Evolutionary conservation across 257 asterid species (phyloP), one percentile per base, ranked within the genome.

Genomic region (Cynanchum wilfordii): DNA sequence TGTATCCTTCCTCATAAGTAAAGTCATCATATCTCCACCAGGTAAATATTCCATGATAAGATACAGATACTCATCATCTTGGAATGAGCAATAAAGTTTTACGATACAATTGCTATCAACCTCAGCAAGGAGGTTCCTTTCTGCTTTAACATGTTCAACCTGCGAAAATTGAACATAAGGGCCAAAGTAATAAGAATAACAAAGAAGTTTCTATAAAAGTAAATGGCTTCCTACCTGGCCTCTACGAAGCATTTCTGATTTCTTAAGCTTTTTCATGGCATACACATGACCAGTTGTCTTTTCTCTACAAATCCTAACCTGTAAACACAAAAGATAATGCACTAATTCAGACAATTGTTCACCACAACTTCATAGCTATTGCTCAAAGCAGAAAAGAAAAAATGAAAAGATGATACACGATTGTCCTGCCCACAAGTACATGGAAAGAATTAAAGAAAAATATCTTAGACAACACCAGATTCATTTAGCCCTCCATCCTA

Each of bases 21-120:
- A 86, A 65, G 98, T 93, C 98, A 93, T 93, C 97, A 93, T 91
- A 86, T 93, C 98, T 82, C 98, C 98, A 81, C 98, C 98, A 71
- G 97, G 98, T 68, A 93, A 90, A 80, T 93, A 93, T 87, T 93
- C 98, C 98, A 91, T 93, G 52, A 93, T 88, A 60, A 93, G 92
- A 82, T 93, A 93, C 10, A 93, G 89, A 83, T 87, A 89, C 87
- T 91, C 98, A 72, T 91, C 97, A 69, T 93, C 98, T 88, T 93
- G 98, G 89, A 93, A 93, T 66, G 98, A 93, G 83, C 97, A 93
- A 79, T 89, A 93, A 49, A 93, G 94, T 75, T 93, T 93, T 77
- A 93, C 98, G 42, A 91, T 93, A 89, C 98, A 93, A 79, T 86
- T 91, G 88, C 98, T 91, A 44, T 91, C 98, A 77, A 93, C 98